Percentiles rank a stretch among this genome's conserved stretches.
These are phyloP conservation scores for Metschnikowia dekortorum DNA, from an alignment of 805 yeast genomes.

Conservation along the genomic window DNA sequence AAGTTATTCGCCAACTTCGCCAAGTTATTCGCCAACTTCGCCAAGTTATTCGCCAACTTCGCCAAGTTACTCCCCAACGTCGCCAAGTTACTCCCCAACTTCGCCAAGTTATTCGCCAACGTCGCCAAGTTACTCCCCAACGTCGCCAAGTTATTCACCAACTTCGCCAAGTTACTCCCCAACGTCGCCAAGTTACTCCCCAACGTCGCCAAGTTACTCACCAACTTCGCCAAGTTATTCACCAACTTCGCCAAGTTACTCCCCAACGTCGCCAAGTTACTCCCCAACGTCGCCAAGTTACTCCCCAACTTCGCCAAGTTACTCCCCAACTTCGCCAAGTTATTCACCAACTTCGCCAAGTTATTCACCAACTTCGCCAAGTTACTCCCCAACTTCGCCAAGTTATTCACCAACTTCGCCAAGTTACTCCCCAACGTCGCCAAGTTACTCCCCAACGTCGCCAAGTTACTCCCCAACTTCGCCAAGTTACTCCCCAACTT, in stretches of 20 bases:
- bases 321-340: constrained; percentile 26
- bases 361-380: constrained; percentile 25
- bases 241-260: constrained; percentile 23
- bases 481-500: constrained; percentile 24
- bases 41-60: constrained; percentile 58
- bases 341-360: constrained; percentile 26
- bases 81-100: constrained; percentile 71
- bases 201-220: constrained; percentile 68
- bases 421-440: constrained; percentile 22
- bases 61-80: constrained; percentile 61
- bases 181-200: constrained; percentile 60
- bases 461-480: constrained; percentile 24
- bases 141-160: constrained; percentile 78
- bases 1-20: constrained; percentile 72
- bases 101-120: constrained; percentile 80
- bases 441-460: constrained; percentile 23
- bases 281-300: constrained; percentile 22
- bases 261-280: constrained; percentile 21
- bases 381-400: constrained; percentile 26
- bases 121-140: constrained; percentile 68
- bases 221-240: constrained; percentile 31
- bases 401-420: constrained; percentile 25
- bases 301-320: constrained; percentile 25
- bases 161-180: constrained; percentile 71
- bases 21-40: constrained; percentile 72